These are phyloP conservation scores for Parafenestella ontariensis DNA, from an alignment of 2,329 filamentous ascomycete species.

Conservation along the genomic window DNA sequence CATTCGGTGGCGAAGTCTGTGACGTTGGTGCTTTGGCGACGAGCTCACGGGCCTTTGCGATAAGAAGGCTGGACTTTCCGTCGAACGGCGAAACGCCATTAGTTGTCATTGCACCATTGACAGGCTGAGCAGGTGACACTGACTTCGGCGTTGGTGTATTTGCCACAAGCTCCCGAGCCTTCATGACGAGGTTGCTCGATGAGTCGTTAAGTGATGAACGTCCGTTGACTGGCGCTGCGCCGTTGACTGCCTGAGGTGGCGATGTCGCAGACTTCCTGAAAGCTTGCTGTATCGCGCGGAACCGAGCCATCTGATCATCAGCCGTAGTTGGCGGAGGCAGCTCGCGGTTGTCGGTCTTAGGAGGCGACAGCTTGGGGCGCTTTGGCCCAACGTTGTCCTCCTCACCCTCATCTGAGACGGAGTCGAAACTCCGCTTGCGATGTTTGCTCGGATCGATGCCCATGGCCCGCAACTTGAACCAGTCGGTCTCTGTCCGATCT, in stretches of 20 bases:
- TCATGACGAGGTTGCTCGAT: slow-evolving; percentile 15
- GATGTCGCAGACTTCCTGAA: slow-evolving; percentile 17
- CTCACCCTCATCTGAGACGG: slow-evolving; percentile 33
- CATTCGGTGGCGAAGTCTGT: slow-evolving; percentile 10
- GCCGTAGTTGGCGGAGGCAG: slow-evolving; percentile 13
- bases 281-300: slow-evolving; percentile 27
- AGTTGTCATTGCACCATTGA: slow-evolving; percentile 9
- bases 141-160: slow-evolving; percentile 1
- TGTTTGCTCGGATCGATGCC: slow-evolving; percentile 51
- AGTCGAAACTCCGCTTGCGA: slow-evolving; percentile 41
- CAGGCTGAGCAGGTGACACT: neutral
- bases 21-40: slow-evolving; percentile 12
- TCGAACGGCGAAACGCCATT: slow-evolving; percentile 15
- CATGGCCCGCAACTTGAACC: slow-evolving; percentile 59
- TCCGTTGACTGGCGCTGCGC: slow-evolving; percentile 9
- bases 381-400: slow-evolving; percentile 26
- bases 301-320: slow-evolving; percentile 32
- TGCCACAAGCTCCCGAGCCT: slow-evolving; percentile 17
- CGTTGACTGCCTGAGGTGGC: slow-evolving; percentile 13
- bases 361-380: slow-evolving; percentile 27
- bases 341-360: slow-evolving; percentile 5
- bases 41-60: slow-evolving; percentile 25
- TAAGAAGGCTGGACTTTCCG: slow-evolving; percentile 18
- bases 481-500: slow-evolving; percentile 58
- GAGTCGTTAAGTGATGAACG: slow-evolving; percentile 14